Base-by-base conservation (phyloP, 805 yeast species). In the Brettanomyces naardenensis region DNA sequence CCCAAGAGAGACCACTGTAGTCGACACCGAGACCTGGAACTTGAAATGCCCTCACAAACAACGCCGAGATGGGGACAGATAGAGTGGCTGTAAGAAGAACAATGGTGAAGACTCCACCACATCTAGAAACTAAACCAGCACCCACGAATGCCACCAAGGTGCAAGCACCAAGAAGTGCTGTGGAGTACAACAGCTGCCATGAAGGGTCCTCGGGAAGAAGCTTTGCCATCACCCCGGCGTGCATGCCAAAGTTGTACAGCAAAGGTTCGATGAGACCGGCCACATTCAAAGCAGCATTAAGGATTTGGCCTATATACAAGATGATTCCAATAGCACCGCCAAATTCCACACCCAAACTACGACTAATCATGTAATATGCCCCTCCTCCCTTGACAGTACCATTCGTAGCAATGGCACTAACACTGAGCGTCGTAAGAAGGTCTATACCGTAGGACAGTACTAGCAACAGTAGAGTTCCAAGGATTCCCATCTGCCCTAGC, bases 301-400 rank as follows among this genome's bases (percentile, higher is more conserved):
- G 66, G 6, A 89, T 88, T 62, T 92, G 99, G 1, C 99, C 99
- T 37, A 92, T 68, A 53, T 82, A 94, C 58, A 92, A 92, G 19
- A 92, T 90, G 21, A 92, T 69, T 1, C 99, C 99, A 45, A 92
- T 90, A 4, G 96, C 83, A 3, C 98, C 98, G 20, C 99, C 99
- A 61, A 92, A 92, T 56, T 92, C 99, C 3, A 97, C 96, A 0
- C 99, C 99, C 43, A 92, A 64, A 25, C 95, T 81, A 47, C 99
- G 70, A 25, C 95, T 83, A 42, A 92, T 87, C 97, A 92, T 92
- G 52, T 88, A 92, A 56, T 92, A 92, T 0, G 97, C 97, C 34
- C 99, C 99, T 13, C 99, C 99, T 11, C 97, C 97, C 48, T 88
- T 75, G 3, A 92, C 97, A 0, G 95, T 87, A 18, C 99, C 99